phyloP scores from a whole-genome alignment of 2,329 filamentous ascomycete species.

The Amylocarpus encephaloides region DNA sequence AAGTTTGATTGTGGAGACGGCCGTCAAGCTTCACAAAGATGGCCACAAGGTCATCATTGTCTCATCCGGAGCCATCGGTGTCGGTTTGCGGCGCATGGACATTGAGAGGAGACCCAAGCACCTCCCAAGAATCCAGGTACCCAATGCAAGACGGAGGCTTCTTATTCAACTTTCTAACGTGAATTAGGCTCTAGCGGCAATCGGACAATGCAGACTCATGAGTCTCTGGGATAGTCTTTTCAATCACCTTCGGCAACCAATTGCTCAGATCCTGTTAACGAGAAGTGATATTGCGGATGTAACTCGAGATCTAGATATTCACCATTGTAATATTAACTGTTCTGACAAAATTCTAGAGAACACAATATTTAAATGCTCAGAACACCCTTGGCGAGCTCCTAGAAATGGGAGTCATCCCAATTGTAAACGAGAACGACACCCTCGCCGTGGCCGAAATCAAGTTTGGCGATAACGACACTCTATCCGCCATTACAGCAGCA shows the following conservation, averaged over 20 bases:
- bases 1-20: slow-evolving; percentile 89
- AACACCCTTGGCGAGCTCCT: slow-evolving; percentile 88
- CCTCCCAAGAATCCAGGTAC: slow-evolving; percentile 75
- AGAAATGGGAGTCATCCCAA: slow-evolving; percentile 93
- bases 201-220: slow-evolving; percentile 92
- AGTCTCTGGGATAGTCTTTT: slow-evolving; percentile 94
- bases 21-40: slow-evolving; percentile 78
- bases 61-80: slow-evolving; percentile 93
- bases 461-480: slow-evolving; percentile 97
- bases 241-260: slow-evolving; percentile 76
- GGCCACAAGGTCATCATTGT: slow-evolving; percentile 94
- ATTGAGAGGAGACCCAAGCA: slow-evolving; percentile 83
- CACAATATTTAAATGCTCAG: slow-evolving; percentile 92
- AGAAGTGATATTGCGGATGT: slow-evolving; percentile 94
- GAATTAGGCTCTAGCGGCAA: slow-evolving; percentile 76
- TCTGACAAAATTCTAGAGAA: slow-evolving; percentile 48
- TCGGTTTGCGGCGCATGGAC: slow-evolving; percentile 86
- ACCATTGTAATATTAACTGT: not conserved
- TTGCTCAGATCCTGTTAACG: slow-evolving; percentile 91
- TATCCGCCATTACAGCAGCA: slow-evolving; percentile 91
- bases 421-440: slow-evolving; percentile 98
- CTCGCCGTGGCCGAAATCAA: slow-evolving; percentile 97
- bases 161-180: not conserved
- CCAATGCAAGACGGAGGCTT: slow-evolving; percentile 4
- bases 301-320: slow-evolving; percentile 31